Evolutionary conservation across 495 filamentous ascomycete genomes (phyloP).

Genomic region (Daldinia caldariorum): DNA sequence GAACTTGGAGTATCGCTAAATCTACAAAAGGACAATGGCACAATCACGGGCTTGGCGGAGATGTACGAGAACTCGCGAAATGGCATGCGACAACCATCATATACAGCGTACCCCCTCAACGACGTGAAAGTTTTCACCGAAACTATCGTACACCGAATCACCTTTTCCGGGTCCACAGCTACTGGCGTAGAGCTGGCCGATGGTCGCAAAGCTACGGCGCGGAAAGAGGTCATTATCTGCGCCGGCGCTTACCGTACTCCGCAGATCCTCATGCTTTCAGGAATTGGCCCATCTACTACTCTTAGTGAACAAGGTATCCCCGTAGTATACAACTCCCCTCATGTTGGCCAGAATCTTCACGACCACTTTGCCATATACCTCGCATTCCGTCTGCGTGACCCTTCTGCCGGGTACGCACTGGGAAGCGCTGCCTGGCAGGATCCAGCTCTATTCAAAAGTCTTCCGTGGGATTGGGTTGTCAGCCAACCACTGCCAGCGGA

Average conservation of each 20-base stretch:
- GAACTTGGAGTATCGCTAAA: constrained; percentile 8
- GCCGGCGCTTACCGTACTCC: constrained; percentile 63
- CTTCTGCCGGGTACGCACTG: constrained; percentile 16
- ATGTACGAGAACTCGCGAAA: constrained; percentile 12
- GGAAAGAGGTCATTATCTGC: constrained; percentile 63
- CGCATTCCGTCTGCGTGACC: constrained; percentile 16
- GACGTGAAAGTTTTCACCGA: background rate
- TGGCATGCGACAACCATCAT: constrained; percentile 6
- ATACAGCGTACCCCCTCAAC: constrained; percentile 4
- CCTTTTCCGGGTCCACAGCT: constrained; percentile 26
- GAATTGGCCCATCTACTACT: constrained; percentile 60
- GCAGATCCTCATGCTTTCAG: constrained; percentile 66
- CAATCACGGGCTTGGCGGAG: constrained; percentile 2
- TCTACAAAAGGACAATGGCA: background rate
- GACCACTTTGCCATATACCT: constrained; percentile 54
- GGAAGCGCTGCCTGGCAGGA: too few species aligned
- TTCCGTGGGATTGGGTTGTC: constrained; percentile 10
- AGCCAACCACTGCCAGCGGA: too few species aligned
- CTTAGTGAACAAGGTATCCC: constrained; percentile 58
- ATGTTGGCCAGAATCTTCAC: constrained; percentile 62
- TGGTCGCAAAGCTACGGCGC: constrained; percentile 48
- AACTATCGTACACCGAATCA: background rate
- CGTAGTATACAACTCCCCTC: constrained; percentile 54
- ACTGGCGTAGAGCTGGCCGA: constrained; percentile 54
- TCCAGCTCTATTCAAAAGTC: too few species aligned